phyloP scores from a whole-genome alignment of 2,329 filamentous ascomycete species.

The Dactylellina leptospora region DNA sequence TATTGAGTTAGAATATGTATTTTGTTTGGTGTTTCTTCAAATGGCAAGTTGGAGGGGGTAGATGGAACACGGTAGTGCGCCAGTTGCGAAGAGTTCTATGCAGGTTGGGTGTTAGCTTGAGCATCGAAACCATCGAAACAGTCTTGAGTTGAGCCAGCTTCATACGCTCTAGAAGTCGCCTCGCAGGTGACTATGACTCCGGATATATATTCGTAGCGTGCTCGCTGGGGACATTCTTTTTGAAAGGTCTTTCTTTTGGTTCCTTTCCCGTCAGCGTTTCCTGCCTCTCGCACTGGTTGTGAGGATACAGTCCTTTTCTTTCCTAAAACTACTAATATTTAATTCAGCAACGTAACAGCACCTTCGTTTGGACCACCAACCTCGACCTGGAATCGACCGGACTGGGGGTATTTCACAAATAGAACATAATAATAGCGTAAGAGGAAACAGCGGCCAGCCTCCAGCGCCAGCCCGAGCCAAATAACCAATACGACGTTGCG shows the following conservation, averaged over 20 bases:
- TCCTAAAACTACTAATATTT: not conserved
- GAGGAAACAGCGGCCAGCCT: too few species aligned
- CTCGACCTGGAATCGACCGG: too few species aligned
- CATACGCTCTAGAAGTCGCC: too few species aligned
- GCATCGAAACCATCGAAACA: slow-evolving; percentile 40
- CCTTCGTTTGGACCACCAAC: too few species aligned
- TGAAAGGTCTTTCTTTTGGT: slow-evolving; percentile 2
- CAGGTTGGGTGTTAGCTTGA: slow-evolving; percentile 7
- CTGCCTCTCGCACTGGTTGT: slow-evolving; percentile 5
- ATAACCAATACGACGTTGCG: not conserved
- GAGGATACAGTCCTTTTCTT: not conserved
- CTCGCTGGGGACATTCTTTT: not conserved
- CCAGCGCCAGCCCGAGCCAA: too few species aligned
- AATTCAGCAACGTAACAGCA: not conserved
- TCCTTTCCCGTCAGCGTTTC: not conserved
- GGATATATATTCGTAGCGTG: not conserved
- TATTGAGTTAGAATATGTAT: not conserved
- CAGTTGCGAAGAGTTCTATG: not conserved
- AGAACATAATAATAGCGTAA: too few species aligned
- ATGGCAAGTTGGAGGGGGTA: not conserved
- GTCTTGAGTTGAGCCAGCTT: slow-evolving; percentile 27
- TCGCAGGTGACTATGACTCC: not conserved
- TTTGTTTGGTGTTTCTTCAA: slow-evolving; percentile 19
- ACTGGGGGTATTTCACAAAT: too few species aligned
- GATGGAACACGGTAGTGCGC: not conserved